phyloP scores from a whole-genome alignment of 345 rosid species.

The Bruguiera parviflora region DNA sequence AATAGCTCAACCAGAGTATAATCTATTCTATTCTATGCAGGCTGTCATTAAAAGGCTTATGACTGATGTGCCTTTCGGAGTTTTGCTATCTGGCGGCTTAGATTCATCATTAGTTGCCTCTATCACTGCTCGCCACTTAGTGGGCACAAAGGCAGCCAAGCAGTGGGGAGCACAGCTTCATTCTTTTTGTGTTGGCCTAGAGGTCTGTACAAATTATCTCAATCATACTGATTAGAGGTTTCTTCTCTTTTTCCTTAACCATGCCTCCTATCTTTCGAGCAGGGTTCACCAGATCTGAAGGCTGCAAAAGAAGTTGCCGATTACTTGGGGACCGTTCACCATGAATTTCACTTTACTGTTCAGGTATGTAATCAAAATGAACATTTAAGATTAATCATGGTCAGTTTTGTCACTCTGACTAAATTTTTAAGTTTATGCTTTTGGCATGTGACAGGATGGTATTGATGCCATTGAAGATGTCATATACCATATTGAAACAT shows the following conservation, averaged over 20 bases:
- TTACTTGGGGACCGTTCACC: constrained; percentile 83
- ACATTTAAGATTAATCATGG: not conserved
- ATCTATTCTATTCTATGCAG: constrained; percentile 26
- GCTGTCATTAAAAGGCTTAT: constrained; percentile 90
- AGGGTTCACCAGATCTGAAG: constrained; percentile 89
- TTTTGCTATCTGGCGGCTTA: constrained; percentile 87
- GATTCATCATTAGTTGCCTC: constrained; percentile 93
- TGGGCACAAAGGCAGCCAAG: constrained; percentile 62
- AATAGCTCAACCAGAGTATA: too few species aligned
- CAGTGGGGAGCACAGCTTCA: constrained; percentile 89
- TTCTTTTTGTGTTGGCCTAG: constrained; percentile 85
- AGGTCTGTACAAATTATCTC: constrained; percentile 41
- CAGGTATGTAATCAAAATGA: constrained; percentile 39
- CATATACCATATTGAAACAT: constrained; percentile 83
- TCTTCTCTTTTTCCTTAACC: not conserved
- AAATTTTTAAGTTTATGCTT: not conserved
- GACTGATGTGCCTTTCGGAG: constrained; percentile 95
- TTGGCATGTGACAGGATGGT: constrained; percentile 51
- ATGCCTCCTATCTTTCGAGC: constrained; percentile 4
- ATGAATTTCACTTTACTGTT: constrained; percentile 87
- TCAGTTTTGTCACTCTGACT: not conserved
- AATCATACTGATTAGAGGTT: not conserved
- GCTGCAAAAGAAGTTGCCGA: constrained; percentile 87
- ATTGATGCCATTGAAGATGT: constrained; percentile 96
- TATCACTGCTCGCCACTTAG: constrained; percentile 74